Evolutionary conservation across 2,329 filamentous ascomycete genomes (phyloP), one percentile per base, ranked within the genome.

Genomic region (Ceratocystis diversiconidia): DNA sequence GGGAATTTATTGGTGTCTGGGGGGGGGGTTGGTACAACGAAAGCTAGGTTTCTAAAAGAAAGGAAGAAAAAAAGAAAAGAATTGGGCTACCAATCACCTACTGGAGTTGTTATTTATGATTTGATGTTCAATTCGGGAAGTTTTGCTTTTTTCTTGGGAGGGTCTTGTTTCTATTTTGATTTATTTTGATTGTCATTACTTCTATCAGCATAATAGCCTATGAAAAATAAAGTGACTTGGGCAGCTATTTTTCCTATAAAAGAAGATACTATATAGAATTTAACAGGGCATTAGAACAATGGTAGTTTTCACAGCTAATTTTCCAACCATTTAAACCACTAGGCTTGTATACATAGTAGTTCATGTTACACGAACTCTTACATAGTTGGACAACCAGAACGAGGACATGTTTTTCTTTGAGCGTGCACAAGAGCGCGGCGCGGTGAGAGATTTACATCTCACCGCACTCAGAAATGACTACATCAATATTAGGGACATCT

Each of bases 401-500:
- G 7, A 22, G n/a, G 5, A 52, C n/a, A 52, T 41, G 10, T 12
- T 41, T 41, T 41, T 41, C 36, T 41, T 41, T 41, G 12, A 15
- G 10, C 12, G 12, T 10, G 36, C 36, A 41, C 12, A 41, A 41
- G 36, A 41, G 12, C 10, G 36, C 36, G 12, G 36, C 36, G 36
- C 10, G 10, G 36, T 22, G 3, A 59, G 43, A 65, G 17, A 46
- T 61, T 68, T 72, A 97, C 91, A 97, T 95, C 81, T 97, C 91
- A 36, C 94, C 94, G 72, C 92, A 96, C 78, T 95, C 86, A 8
- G 85, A 80, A 72, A 99, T 86, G 15, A 85, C 82, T 1, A 97
- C 87, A 73, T 96, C 92, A 73, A 92, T 78, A 70, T 88, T 88
- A 2, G 92, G 94, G 73, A 88, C 84, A 72, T 96, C 92, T 73